These are phyloP conservation scores for Fusarium caatingaense DNA, from an alignment of 2,329 filamentous ascomycete genomes.

Conservation along the genomic window DNA sequence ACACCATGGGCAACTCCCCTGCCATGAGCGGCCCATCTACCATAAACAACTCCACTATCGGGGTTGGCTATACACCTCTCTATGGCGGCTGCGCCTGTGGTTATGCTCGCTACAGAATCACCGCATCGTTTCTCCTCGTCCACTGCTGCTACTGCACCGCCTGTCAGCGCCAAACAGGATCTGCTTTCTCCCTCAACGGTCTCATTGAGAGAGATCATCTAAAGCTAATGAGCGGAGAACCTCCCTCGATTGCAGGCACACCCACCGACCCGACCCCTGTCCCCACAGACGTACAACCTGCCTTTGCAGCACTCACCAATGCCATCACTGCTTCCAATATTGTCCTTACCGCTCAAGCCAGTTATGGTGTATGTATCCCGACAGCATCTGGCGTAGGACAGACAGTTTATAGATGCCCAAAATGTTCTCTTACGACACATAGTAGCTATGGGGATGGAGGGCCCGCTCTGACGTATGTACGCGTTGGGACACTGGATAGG, in stretches of 20 bases:
- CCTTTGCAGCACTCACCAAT: slow-evolving; percentile 38
- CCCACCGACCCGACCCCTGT: slow-evolving; percentile 12
- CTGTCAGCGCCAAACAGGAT: slow-evolving; percentile 60
- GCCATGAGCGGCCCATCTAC: not conserved
- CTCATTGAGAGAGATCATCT: slow-evolving; percentile 51
- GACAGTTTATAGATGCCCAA: slow-evolving; percentile 56
- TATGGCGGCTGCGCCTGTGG: slow-evolving; percentile 73
- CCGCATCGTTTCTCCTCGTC: slow-evolving; percentile 62
- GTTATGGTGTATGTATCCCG: slow-evolving; percentile 49
- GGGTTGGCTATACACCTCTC: slow-evolving; percentile 39
- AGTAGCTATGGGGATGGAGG: slow-evolving; percentile 54
- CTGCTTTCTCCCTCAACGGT: slow-evolving; percentile 55
- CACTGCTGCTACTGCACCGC: slow-evolving; percentile 61
- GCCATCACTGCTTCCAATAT: slow-evolving; percentile 13
- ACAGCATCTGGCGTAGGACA: slow-evolving; percentile 56
- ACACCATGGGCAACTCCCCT: not conserved
- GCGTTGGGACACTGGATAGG: slow-evolving; percentile 58
- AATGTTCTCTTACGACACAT: slow-evolving; percentile 56
- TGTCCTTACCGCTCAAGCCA: slow-evolving; percentile 1
- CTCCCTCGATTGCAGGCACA: slow-evolving; percentile 30
- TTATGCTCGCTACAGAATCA: slow-evolving; percentile 74
- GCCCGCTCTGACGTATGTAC: slow-evolving; percentile 52
- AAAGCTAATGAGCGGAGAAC: not conserved
- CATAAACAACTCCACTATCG: not conserved
- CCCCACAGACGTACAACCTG: slow-evolving; percentile 27